phyloP scores from a whole-genome alignment of 2,329 filamentous ascomycete species.

The Ambrosiella xylebori region DNA sequence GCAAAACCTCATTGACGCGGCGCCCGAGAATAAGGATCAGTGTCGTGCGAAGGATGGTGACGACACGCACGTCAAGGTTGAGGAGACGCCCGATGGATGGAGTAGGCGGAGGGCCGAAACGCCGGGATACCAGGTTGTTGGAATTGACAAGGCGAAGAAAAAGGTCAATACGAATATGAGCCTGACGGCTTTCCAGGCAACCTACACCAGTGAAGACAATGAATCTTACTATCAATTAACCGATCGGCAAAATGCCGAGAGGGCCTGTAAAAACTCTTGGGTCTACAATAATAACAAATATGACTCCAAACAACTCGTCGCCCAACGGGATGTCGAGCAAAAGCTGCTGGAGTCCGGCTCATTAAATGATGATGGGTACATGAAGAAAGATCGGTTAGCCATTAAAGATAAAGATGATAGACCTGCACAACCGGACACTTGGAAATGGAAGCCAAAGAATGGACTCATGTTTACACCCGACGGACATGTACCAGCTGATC shows the following conservation, averaged over 20 bases:
- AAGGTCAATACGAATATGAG: constrained; percentile 12
- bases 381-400: constrained; percentile 38
- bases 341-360: constrained; percentile 30
- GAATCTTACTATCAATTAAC: constrained; percentile 88
- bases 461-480: constrained; percentile 72
- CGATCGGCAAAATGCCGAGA: constrained; percentile 77
- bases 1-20: constrained; percentile 60
- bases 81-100: constrained; percentile 18
- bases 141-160: background rate
- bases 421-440: constrained; percentile 60
- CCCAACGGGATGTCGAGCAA: constrained; percentile 44
- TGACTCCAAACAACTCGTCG: constrained; percentile 59
- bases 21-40: constrained; percentile 19
- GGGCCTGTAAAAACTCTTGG: constrained; percentile 73
- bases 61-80: constrained; percentile 19
- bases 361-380: constrained; percentile 36
- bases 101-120: background rate
- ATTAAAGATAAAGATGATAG: constrained; percentile 47
- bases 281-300: constrained; percentile 80
- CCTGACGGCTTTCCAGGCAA: constrained; percentile 70
- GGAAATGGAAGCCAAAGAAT: constrained; percentile 62
- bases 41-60: background rate
- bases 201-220: constrained; percentile 95
- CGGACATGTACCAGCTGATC: constrained; percentile 46
- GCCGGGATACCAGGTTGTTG: constrained; percentile 2